phyloP scores from a whole-genome alignment of 441 rosid genomes.

The Erysimum pusillum region DNA sequence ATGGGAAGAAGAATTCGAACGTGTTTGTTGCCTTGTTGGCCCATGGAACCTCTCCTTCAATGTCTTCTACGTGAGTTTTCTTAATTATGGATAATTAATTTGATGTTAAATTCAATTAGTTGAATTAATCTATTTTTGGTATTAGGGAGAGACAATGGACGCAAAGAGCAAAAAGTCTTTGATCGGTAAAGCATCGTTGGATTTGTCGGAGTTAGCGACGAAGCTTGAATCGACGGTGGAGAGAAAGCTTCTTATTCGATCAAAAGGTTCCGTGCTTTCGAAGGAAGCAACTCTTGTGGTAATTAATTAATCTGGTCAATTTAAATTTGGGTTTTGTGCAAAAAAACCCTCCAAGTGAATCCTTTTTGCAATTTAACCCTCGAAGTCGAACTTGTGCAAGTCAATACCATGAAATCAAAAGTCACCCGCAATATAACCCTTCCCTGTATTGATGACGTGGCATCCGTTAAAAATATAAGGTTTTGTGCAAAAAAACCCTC shows the following conservation, averaged over 20 bases:
- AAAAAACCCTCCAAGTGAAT: too few species aligned
- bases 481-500: too few species aligned
- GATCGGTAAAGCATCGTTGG: constrained; percentile 43
- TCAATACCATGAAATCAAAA: too few species aligned
- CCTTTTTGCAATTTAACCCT: too few species aligned
- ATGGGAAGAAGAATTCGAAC: constrained; percentile 46
- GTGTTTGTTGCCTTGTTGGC: constrained; percentile 45
- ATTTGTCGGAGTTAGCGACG: constrained; percentile 43
- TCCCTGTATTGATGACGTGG: too few species aligned
- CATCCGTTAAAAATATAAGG: too few species aligned
- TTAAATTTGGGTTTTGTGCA: too few species aligned
- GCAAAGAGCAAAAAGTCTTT: constrained; percentile 25
- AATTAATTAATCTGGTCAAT: too few species aligned
- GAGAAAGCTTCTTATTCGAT: constrained; percentile 41
- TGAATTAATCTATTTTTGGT: background rate
- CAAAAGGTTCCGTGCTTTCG: constrained; percentile 39
- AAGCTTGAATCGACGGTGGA: constrained; percentile 43
- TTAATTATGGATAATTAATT: constrained; percentile 5
- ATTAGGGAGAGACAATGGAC: constrained; percentile 40
- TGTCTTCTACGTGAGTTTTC: constrained; percentile 44
- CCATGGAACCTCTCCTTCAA: constrained; percentile 46
- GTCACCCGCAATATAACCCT: too few species aligned
- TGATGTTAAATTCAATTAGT: background rate
- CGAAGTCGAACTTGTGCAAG: too few species aligned
- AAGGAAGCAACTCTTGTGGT: constrained; percentile 46